These are phyloP conservation scores for Globisporangium orthogonon DNA, from an alignment of 352 stramenopile species.

Conservation along the genomic window DNA sequence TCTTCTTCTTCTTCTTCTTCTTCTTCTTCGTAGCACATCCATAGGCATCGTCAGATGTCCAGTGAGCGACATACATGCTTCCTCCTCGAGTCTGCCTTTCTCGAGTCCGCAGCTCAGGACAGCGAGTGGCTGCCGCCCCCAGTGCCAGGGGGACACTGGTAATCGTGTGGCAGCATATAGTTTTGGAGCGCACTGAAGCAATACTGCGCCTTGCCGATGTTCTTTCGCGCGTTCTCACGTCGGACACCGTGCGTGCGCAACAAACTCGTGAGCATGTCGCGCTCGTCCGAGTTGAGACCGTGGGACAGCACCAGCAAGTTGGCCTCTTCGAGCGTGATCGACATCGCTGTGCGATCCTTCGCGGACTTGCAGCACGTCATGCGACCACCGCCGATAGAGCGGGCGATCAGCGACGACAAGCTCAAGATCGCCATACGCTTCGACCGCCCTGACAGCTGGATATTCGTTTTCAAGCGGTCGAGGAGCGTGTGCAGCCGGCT, in stretches of 20 bases:
- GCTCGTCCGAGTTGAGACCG: conserved; percentile 40
- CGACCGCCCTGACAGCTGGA: conserved; percentile 41
- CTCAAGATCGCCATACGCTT: conserved; percentile 82
- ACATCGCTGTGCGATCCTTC: conserved; percentile 97
- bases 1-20: no score
- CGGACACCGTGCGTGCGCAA: conserved; percentile 72
- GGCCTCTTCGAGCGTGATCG: conserved; percentile 92
- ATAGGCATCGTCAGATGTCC: no score
- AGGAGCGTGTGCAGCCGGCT: conserved; percentile 26
- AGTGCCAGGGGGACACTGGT: conserved; percentile 78
- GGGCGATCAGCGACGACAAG: conserved; percentile 63
- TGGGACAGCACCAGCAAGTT: conserved; percentile 57
- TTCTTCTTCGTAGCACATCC: no score
- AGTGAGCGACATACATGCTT: no score
- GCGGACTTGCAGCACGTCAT: conserved; percentile 96
- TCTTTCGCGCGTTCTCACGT: conserved; percentile 82
- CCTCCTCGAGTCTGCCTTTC: neutral
- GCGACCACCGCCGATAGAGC: conserved; percentile 83
- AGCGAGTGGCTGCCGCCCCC: conserved; percentile 57
- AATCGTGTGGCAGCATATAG: conserved; percentile 72
- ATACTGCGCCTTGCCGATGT: conserved; percentile 82
- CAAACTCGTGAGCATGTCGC: conserved; percentile 53
- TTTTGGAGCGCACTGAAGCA: conserved; percentile 80
- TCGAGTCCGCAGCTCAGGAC: conserved; percentile 14
- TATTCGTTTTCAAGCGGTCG: conserved; percentile 28